A percentile compares a stretch with the other conserved stretches of the same genome.
Conservation (phyloP, 129 eudicot genomes). For the Flaveria robusta region DNA sequence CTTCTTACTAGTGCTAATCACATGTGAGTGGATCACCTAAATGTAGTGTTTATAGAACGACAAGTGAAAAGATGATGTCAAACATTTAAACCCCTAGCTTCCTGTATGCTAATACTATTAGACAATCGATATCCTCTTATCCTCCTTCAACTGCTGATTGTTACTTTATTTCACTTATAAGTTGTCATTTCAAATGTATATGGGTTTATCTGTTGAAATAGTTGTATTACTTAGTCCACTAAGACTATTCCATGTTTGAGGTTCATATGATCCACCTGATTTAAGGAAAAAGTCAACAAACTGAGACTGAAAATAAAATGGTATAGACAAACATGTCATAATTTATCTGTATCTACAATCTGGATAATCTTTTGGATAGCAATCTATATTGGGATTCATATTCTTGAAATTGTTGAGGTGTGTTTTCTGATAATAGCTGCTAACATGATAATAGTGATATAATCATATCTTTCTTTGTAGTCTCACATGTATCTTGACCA, state of each 20-base stretch:
- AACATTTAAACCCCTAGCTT: neutral
- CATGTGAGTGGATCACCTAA: constrained; percentile 13
- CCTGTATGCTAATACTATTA: neutral
- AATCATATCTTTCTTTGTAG: neutral
- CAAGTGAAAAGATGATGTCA: neutral
- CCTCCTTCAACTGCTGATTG: neutral
- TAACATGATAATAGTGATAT: neutral
- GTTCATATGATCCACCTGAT: constrained; percentile 2
- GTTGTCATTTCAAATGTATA: neutral
- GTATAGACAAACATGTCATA: neutral
- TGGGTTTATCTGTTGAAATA: neutral
- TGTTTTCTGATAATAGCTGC: neutral
- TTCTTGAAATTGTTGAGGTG: neutral
- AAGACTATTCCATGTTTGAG: constrained; percentile 3
- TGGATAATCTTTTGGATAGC: neutral
- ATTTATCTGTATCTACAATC: constrained; percentile 7
- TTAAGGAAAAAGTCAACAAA: neutral
- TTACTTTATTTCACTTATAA: neutral
- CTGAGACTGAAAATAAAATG: neutral
- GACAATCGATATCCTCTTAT: neutral
- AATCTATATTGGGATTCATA: constrained; percentile 14
- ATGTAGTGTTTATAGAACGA: neutral
- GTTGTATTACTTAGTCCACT: neutral
- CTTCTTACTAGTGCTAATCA: neutral
- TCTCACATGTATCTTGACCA: neutral